Base-by-base conservation (phyloP, 805 yeast genomes). In the Sugiyamaella mastotermitis region DNA sequence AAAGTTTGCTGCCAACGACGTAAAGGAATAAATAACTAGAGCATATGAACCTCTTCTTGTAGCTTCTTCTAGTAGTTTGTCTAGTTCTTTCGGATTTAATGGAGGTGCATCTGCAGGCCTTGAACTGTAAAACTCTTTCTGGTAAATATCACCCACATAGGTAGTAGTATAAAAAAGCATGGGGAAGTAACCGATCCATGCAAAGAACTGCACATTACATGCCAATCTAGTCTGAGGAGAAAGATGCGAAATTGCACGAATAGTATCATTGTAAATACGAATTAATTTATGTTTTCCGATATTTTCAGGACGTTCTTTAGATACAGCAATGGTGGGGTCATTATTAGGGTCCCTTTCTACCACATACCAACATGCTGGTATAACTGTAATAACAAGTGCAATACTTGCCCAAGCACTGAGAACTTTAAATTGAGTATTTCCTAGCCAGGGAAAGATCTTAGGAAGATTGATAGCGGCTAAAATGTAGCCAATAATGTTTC, bases 111-210 rank as follows among this genome's bases (percentile, higher is more conserved):
- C 64, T 6, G 61, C 49, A 21, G 59, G 57, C 3, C 74, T 64
- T 10, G 50, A 42, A 8, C 45, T 38, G 31, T 52, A 56, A 22
- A 53, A 49, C 40, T 72, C 72, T 30, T 53, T 61, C 16, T 33
- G 18, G 32, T 73, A 76, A 11, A 78, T 57, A 42, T 74, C 81
- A 0, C 80, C 80, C 13, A 78, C 81, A 53, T 76, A 78, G 0
- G 81, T 75, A 2, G 83, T 72, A 3, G 81, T 76, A 49, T 77
- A 78, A 45, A 77, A 78, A 20, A 78, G 52, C 71, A 78, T 68
- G 1, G 80, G 80, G 57, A 78, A 78, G 60, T 79, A 78, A 1
- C 81, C 81, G 29, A 77, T 70, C 83, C 83, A 78, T 1, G 82
- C 82, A 55, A 73, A 73, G 42, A 77, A 72, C 52, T 78, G 80